Base-by-base conservation (phyloP, 495 filamentous ascomycete genomes). In the Penicillium herquei region DNA sequence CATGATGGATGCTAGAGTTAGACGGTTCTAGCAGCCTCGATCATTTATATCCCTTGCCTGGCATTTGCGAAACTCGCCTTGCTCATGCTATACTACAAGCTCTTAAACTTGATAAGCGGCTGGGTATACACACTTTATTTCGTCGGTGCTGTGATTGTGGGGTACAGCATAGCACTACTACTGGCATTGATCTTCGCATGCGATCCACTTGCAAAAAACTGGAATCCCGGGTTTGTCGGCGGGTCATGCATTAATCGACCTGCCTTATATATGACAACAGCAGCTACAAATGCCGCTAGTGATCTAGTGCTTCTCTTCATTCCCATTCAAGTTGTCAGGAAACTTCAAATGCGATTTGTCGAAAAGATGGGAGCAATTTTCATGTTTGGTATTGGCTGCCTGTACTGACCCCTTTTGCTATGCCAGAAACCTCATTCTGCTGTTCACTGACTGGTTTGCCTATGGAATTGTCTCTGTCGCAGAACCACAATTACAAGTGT, bases 11-110 rank as follows among this genome's bases (percentile, higher is more conserved):
- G 21, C 21, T 26, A 26, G 21, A 26, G 21, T 26, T 13, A 70
- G 69, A 41, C 45, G 13, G 41, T 70, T 31, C 40, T 70, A 13
- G 53, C 62, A 14, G 55, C 58, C 21, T 54, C 63, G 10, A 49
- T 70, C n/a, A 49, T 67, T 21, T 72, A 71, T 34, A 61, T 62
- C 11, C 56, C 67, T 18, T 65, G 63, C 33, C 70, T 75, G 8
- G 63, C 67, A 3, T 68, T 72, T 10, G 68, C 66, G 33, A 73
- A 74, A 51, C 40, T 65, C n/a, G 46, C 52, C 39, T 51, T 71
- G n/a, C 49, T 68, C 2, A 69, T 69, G 26, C 66, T 72, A 10
- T 69, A 70, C 51, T 58, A 71, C 50, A 13, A 16, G 39, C 39
- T 41, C 10, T 12, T 41, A 1, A 41, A 41, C 39, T 13, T 16